Conservation (phyloP, 371 early-diverging fungal species). For the Rhizopus microsporus region DNA sequence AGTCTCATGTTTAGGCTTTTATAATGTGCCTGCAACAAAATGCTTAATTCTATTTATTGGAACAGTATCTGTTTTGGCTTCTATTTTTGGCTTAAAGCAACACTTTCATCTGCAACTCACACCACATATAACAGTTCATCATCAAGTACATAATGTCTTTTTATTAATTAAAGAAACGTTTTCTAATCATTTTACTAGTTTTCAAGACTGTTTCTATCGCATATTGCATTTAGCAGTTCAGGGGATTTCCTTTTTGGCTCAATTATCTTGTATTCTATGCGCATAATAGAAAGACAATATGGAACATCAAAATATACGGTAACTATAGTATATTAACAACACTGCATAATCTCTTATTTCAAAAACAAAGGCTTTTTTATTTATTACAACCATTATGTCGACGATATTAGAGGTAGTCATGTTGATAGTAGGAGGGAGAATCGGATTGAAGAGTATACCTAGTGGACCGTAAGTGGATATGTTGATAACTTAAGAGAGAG, state of each 20-base stretch:
- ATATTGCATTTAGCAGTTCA: constrained; percentile 63
- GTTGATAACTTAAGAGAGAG: neutral
- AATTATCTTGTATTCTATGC: constrained; percentile 64
- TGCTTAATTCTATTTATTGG: constrained; percentile 60
- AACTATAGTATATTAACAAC: constrained; percentile 14
- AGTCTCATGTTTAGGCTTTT: constrained; percentile 46
- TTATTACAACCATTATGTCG: constrained; percentile 53
- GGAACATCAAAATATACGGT: constrained; percentile 71
- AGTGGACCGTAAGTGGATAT: constrained; percentile 61
- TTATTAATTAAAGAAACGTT: neutral
- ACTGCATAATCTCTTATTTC: constrained; percentile 1
- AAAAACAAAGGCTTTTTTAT: constrained; percentile 55
- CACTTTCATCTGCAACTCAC: constrained; percentile 61
- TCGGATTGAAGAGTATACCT: constrained; percentile 58
- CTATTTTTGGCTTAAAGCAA: constrained; percentile 58
- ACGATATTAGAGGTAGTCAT: constrained; percentile 58
- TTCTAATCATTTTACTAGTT: constrained; percentile 36
- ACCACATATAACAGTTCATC: constrained; percentile 67
- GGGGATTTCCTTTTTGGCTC: constrained; percentile 71
- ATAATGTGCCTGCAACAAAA: constrained; percentile 74
- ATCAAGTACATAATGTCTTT: constrained; percentile 57
- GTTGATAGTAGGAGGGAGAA: constrained; percentile 43
- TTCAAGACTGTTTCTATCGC: constrained; percentile 63
- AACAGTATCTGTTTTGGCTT: constrained; percentile 54
- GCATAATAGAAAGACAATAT: constrained; percentile 74